Evolutionary conservation across 345 rosid species (phyloP).

Genomic region (Tarenaya hassleriana): DNA sequence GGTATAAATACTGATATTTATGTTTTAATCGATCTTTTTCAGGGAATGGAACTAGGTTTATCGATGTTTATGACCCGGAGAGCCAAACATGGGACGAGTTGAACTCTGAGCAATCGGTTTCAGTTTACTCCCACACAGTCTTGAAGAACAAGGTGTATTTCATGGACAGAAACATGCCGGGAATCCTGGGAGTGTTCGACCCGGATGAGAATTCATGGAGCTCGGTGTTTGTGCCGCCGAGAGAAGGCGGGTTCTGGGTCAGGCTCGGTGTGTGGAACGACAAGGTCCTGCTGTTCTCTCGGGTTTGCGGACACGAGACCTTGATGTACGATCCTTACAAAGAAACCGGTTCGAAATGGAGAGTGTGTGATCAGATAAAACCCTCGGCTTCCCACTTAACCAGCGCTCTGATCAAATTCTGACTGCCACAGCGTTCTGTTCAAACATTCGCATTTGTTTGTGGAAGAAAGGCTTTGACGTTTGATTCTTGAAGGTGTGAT

Average conservation of each 20-base stretch:
- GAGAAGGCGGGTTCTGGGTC: constrained; percentile 59
- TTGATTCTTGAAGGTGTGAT: too few relatives aligned
- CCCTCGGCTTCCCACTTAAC: constrained; percentile 61
- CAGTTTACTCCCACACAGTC: constrained; percentile 80
- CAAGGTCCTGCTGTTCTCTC: constrained; percentile 71
- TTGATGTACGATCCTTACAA: constrained; percentile 67
- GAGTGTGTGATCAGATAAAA: constrained; percentile 49
- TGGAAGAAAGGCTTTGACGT: too few relatives aligned
- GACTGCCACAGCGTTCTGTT: too few relatives aligned
- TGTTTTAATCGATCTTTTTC: constrained; percentile 5
- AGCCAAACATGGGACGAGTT: constrained; percentile 51
- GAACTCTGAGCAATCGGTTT: constrained; percentile 57
- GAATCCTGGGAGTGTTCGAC: constrained; percentile 57
- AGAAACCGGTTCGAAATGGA: constrained; percentile 65
- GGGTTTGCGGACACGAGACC: constrained; percentile 38
- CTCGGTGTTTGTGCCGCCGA: constrained; percentile 55
- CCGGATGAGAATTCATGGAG: constrained; percentile 60
- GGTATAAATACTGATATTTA: too few relatives aligned
- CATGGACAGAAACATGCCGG: constrained; percentile 80
- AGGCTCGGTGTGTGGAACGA: constrained; percentile 60
- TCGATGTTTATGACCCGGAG: constrained; percentile 67
- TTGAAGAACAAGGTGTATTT: constrained; percentile 64
- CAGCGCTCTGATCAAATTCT: constrained; percentile 23
- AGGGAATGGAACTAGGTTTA: constrained; percentile 43
- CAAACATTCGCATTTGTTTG: too few relatives aligned